Conservation (phyloP, 164 flowering plant genomes). For the Litsea cubeba region DNA sequence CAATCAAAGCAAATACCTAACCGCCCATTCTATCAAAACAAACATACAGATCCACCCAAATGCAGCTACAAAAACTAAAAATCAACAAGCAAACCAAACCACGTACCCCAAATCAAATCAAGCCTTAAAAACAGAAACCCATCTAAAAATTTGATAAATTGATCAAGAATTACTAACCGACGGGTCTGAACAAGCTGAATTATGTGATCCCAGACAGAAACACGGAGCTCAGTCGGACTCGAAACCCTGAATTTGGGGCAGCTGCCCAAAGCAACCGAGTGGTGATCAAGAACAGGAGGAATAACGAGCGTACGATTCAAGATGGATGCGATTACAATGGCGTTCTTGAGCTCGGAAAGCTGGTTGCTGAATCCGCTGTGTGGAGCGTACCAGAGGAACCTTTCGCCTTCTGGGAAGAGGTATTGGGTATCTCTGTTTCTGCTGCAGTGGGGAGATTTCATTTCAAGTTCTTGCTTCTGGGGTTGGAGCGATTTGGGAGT, state of each 20-base stretch:
- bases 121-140: background rate
- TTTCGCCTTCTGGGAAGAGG: slow-evolving; percentile 23
- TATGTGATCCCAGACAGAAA: slow-evolving; percentile 65
- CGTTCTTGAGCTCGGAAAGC: slow-evolving; percentile 80
- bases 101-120: background rate
- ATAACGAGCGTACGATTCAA: slow-evolving; percentile 78
- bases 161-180: slow-evolving; percentile 32
- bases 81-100: background rate
- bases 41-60: background rate
- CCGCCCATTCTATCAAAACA: background rate
- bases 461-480: slow-evolving; percentile 9
- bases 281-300: slow-evolving; percentile 90
- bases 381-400: slow-evolving; percentile 74
- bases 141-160: background rate
- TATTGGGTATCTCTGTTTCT: background rate
- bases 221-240: slow-evolving; percentile 48
- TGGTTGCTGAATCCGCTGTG: slow-evolving; percentile 99
- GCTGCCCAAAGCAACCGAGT: slow-evolving; percentile 87
- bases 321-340: slow-evolving; percentile 61
- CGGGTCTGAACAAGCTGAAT: slow-evolving; percentile 50
- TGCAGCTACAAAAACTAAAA: background rate
- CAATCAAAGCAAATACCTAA: too few species aligned
- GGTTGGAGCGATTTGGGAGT: slow-evolving; percentile 16
- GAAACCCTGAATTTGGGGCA: slow-evolving; percentile 91
- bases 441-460: slow-evolving; percentile 22